A percentile compares a stretch with the other conserved stretches of the same genome.
These are phyloP conservation scores for Peronospora belbahrii DNA, from an alignment of 352 stramenopile species.

Conservation along the genomic window DNA sequence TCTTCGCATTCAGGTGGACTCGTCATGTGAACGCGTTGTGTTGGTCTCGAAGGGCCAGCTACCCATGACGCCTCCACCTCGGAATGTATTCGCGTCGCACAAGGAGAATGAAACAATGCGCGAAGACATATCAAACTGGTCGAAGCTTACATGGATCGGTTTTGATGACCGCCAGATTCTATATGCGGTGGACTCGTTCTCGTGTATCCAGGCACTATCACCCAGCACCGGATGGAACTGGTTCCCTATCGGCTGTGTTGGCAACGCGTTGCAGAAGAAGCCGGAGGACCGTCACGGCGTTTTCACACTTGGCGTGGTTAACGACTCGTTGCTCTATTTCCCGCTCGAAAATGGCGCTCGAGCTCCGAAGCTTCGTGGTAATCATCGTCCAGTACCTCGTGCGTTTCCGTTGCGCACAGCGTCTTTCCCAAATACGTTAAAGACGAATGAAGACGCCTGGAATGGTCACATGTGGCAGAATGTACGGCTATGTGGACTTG, in stretches of 20 bases:
- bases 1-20: constrained; percentile 35
- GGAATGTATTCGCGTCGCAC: constrained; percentile 64
- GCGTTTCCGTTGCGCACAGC: constrained; percentile 51
- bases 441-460: constrained; percentile 17
- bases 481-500: constrained; percentile 34
- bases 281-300: constrained; percentile 44
- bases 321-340: constrained; percentile 71
- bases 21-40: constrained; percentile 35
- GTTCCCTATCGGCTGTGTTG: constrained; percentile 65
- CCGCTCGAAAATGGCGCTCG: constrained; percentile 40
- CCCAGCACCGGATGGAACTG: constrained; percentile 51
- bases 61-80: constrained; percentile 44
- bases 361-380: constrained; percentile 47
- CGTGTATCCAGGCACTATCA: constrained; percentile 53
- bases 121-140: constrained; percentile 39
- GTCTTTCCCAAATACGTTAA: constrained; percentile 47
- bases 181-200: constrained; percentile 63
- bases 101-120: constrained; percentile 50
- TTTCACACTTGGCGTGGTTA: constrained; percentile 64
- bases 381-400: constrained; percentile 66
- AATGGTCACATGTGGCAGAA: constrained; percentile 72
- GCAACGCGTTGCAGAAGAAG: constrained; percentile 53
- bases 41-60: constrained; percentile 40
- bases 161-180: constrained; percentile 71
- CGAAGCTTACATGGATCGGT: constrained; percentile 60